phyloP scores from a whole-genome alignment of 1,284 basidiomycete genomes.

The Apiotrichum sp. region DNA sequence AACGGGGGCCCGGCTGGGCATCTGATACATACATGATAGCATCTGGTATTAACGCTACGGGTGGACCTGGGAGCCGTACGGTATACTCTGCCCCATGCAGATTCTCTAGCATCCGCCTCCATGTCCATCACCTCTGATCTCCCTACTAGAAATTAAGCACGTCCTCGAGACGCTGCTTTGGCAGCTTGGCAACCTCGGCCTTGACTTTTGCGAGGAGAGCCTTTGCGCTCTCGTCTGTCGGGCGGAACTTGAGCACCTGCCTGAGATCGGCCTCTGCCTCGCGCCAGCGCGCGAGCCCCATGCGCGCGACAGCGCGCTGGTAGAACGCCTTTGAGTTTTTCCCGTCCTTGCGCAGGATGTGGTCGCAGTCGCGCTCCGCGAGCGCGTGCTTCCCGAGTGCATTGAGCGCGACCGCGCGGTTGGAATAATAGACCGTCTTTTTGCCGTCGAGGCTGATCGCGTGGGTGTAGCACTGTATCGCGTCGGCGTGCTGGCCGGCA shows the following conservation, averaged over 20 bases:
- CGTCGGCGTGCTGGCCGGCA: conserved; percentile 29
- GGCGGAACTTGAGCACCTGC: conserved; percentile 31
- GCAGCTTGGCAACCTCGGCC: conserved; percentile 29
- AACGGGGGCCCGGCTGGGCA: neutral
- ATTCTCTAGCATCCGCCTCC: too few species aligned
- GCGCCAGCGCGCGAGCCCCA: conserved; percentile 36
- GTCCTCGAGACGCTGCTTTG: conserved; percentile 30
- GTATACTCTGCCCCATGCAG: too few species aligned
- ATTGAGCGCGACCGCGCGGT: conserved; percentile 47
- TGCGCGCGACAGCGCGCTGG: conserved; percentile 42
- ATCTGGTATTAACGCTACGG: too few species aligned
- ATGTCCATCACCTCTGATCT: too few species aligned
- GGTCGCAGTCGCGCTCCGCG: conserved; percentile 43
- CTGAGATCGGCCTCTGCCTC: conserved; percentile 42
- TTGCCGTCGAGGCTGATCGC: conserved; percentile 46
- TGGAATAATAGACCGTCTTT: conserved; percentile 47
- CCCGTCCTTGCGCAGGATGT: conserved; percentile 38
- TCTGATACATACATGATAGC: neutral
- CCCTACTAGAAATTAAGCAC: conserved; percentile 31
- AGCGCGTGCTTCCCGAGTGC: conserved; percentile 35
- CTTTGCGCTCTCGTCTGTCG: conserved; percentile 38
- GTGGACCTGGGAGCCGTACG: too few species aligned
- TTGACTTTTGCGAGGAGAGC: conserved; percentile 30
- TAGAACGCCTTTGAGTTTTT: conserved; percentile 47
- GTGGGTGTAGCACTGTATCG: conserved; percentile 43